These are phyloP conservation scores for Aspergillus glaucus DNA, from an alignment of 2,329 filamentous ascomycete species.

Conservation along the genomic window DNA sequence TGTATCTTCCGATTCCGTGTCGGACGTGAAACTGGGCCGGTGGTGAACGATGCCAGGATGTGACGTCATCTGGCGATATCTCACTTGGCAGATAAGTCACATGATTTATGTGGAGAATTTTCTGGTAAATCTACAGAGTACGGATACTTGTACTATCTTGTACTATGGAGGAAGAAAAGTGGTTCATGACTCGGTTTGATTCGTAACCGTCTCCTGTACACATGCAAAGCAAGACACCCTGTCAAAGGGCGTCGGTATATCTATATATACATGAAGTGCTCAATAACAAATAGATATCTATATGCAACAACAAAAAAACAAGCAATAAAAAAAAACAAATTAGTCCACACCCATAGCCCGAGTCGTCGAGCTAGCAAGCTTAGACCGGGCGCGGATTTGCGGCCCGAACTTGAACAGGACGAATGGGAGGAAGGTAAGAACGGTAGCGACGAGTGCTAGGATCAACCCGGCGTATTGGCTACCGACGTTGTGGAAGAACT, in stretches of 20 bases:
- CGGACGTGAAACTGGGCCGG: too few relatives aligned
- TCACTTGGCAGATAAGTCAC: too few relatives aligned
- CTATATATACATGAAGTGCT: background rate
- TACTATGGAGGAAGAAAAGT: background rate
- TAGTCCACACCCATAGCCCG: background rate
- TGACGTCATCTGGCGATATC: too few relatives aligned
- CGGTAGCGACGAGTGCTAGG: conserved; percentile 41
- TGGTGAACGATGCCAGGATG: too few relatives aligned
- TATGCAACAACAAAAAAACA: background rate
- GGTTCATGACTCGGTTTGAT: background rate
- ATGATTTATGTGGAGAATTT: too few relatives aligned
- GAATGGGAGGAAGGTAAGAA: conserved; percentile 25
- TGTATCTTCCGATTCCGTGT: too few relatives aligned
- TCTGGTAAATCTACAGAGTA: too few relatives aligned
- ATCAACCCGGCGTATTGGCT: conserved; percentile 49
- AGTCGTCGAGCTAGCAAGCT: conserved; percentile 15
- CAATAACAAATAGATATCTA: background rate
- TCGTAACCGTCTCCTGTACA: background rate
- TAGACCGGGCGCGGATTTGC: conserved; percentile 23
- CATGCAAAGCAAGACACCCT: background rate
- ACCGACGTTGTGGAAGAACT: conserved; percentile 50
- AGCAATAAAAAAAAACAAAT: background rate
- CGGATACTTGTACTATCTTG: too few relatives aligned
- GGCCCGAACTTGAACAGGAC: conserved; percentile 25
- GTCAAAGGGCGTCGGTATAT: background rate